Evolutionary conservation across 176 grass and related monocot species (phyloP).

Genomic region (Hyparrhenia diplandra): DNA sequence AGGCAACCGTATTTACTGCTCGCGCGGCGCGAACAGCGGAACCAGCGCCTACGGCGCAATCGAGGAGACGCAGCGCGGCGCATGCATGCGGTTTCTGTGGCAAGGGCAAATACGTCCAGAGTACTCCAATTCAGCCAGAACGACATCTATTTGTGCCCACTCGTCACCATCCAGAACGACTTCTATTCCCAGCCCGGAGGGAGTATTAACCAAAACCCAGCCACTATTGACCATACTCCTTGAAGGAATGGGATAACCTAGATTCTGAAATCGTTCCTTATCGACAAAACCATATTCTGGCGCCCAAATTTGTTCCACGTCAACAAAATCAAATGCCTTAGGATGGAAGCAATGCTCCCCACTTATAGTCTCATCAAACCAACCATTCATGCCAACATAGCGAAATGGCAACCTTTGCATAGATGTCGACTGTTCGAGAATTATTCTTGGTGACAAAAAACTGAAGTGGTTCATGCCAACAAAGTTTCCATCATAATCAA

Average conservation of each 20-base stretch:
- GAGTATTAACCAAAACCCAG: neutral
- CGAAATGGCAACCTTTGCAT: neutral
- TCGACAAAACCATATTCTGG: too few relatives aligned
- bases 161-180: too few relatives aligned
- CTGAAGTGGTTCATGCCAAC: neutral
- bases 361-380: neutral
- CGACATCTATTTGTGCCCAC: too few relatives aligned
- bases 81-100: too few relatives aligned
- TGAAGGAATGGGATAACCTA: neutral
- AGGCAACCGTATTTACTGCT: too few relatives aligned
- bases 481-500: neutral
- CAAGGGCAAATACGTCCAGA: too few relatives aligned
- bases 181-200: too few relatives aligned
- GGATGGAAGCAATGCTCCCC: neutral
- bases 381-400: neutral
- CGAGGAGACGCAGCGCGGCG: too few relatives aligned
- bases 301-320: too few relatives aligned
- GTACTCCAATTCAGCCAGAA: too few relatives aligned
- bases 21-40: too few relatives aligned
- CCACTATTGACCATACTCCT: neutral
- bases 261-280: neutral
- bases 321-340: neutral
- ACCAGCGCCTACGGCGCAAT: too few relatives aligned
- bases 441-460: neutral
- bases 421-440: neutral